phyloP scores from a whole-genome alignment of 192 early-diverging fungal genomes.

The Irineochytrium annulatum region DNA sequence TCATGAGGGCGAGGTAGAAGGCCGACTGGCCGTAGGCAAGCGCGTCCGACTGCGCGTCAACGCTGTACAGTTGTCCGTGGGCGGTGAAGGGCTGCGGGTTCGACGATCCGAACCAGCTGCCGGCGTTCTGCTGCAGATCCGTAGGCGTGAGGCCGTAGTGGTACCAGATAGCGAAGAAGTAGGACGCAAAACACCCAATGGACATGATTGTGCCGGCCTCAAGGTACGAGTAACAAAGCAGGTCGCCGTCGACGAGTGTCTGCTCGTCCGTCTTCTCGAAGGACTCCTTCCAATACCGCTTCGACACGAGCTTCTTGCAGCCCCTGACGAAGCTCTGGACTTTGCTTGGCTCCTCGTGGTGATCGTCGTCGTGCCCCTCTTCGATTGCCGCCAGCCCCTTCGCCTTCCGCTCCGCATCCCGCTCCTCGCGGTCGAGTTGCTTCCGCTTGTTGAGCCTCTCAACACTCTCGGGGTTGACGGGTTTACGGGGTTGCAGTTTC shows the following conservation, averaged over 20 bases:
- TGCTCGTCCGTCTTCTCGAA: constrained; percentile 77
- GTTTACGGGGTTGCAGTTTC: constrained; percentile 85
- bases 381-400: too few species aligned
- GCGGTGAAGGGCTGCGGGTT: constrained; percentile 4
- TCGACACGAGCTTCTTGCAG: not conserved
- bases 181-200: constrained; percentile 64
- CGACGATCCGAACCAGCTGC: not conserved
- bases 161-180: constrained; percentile 76
- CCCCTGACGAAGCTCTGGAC: not conserved
- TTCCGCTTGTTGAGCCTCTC: constrained; percentile 25
- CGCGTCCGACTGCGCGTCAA: constrained; percentile 53
- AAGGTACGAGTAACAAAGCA: constrained; percentile 81
- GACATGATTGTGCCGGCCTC: constrained; percentile 80
- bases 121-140: too few species aligned
- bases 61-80: constrained; percentile 31
- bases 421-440: constrained; percentile 19
- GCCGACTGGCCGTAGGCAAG: constrained; percentile 71
- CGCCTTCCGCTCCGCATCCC: not conserved
- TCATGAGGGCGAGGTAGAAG: constrained; percentile 68
- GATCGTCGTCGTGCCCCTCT: not conserved
- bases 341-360: not conserved
- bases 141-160: constrained; percentile 41
- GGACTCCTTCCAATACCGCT: constrained; percentile 26
- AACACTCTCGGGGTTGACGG: constrained; percentile 74
- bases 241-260: constrained; percentile 75